Evolutionary conservation across 2,329 filamentous ascomycete genomes (phyloP), one percentile per base, ranked within the genome.

Genomic region (Escovopsis sp.): DNA sequence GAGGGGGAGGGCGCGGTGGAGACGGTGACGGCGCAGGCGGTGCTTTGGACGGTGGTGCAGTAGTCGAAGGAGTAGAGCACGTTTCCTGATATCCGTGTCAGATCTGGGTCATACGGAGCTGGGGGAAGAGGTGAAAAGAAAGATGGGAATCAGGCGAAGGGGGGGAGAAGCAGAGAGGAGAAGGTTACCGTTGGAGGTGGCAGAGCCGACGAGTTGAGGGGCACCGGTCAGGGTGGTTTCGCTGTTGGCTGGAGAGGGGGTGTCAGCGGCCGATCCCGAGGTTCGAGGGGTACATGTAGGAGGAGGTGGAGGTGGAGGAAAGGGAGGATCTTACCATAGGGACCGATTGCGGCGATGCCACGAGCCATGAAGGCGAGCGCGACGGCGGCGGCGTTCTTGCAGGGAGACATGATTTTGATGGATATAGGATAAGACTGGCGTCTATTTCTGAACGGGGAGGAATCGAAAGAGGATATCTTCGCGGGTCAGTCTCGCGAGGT

Each of bases 51-150:
- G 34, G 59, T 39, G 41, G 48, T 51, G 49, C 57, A 60, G 36
- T 55, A 42, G 44, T 56, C 58, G 43, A 57, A 48, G 19, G 54
- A 50, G 42, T 54, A 53, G 30, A 59, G 41, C 21, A 54, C 35
- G 16, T 45, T 42, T 3, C 55, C 55, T 59, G 30, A 1, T 14
- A 16, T 5, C 15, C n/a, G n/a, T 31, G n/a, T n/a, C n/a, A n/a
- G n/a, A n/a, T n/a, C n/a, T n/a, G n/a, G n/a, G n/a, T n/a, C n/a
- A n/a, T n/a, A n/a, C n/a, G n/a, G n/a, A n/a, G n/a, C n/a, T n/a
- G 5, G 39, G 37, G 13, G 21, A 16, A 7, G 4, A n/a, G 31
- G 2, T 6, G 14, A 32, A 7, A 35, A 28, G 31, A 38, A 33
- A 26, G 30, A 30, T 33, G 16, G 18, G 21, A 25, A 27, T 19